phyloP scores from a whole-genome alignment of 495 filamentous ascomycete species.

The Penicillium coffeae region DNA sequence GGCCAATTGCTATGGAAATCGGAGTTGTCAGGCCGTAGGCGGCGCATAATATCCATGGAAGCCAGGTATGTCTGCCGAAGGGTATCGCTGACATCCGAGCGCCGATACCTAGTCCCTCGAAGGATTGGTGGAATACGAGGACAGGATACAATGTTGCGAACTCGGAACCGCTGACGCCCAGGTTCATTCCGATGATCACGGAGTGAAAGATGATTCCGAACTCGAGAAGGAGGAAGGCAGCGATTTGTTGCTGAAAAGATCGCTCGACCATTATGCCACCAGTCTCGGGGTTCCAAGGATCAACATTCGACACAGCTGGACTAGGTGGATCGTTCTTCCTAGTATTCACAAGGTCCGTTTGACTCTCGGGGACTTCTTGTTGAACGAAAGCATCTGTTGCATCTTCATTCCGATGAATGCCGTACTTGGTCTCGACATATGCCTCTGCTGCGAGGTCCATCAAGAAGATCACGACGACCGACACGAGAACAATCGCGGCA shows the following conservation, averaged over 20 bases:
- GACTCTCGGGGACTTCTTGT: conserved; percentile 4
- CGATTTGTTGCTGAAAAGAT: conserved; percentile 32
- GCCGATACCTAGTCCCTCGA: conserved; percentile 26
- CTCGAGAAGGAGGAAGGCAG: conserved; percentile 51
- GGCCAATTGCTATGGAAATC: conserved; percentile 36
- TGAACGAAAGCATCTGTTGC: conserved; percentile 17
- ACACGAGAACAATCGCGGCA: conserved; percentile 31
- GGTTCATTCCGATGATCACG: conserved; percentile 67
- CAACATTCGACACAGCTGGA: neutral
- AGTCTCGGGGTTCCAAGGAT: neutral
- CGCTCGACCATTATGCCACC: conserved; percentile 8
- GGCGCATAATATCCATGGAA: conserved; percentile 34
- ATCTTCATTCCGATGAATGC: conserved; percentile 27
- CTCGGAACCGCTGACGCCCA: conserved; percentile 59
- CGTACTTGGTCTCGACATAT: conserved; percentile 49
- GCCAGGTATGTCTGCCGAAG: conserved; percentile 43
- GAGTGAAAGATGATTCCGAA: conserved; percentile 73
- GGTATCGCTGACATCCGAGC: conserved; percentile 40
- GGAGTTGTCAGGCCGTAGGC: conserved; percentile 39
- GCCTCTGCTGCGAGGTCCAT: conserved; percentile 41
- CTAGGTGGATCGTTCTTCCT: neutral
- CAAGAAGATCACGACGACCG: conserved; percentile 32
- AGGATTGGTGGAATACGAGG: conserved; percentile 47
- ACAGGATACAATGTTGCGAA: conserved; percentile 66
- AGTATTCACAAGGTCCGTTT: conserved; percentile 1